Evolutionary conservation across 352 stramenopile species (phyloP).

Genomic region (Elongisporangium anandrum): DNA sequence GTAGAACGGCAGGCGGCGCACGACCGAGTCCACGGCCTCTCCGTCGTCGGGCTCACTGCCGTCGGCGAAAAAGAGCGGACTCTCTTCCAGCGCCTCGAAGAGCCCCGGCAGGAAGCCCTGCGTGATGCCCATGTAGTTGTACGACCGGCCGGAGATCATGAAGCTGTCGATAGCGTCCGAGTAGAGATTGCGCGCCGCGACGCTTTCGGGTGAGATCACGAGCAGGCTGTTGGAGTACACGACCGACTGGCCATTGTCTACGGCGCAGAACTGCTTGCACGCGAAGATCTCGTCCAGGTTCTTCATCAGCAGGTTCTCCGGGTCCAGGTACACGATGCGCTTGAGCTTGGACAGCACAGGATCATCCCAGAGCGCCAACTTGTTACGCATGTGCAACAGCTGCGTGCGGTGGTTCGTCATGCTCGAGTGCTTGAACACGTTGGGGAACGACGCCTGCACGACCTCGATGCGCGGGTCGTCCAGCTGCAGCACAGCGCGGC

Average conservation of each 20-base stretch:
- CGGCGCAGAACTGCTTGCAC: conserved; percentile 71
- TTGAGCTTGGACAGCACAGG: conserved; percentile 53
- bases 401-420: conserved; percentile 64
- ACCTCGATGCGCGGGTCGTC: conserved; percentile 70
- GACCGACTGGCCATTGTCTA: conserved; percentile 78
- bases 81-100: conserved; percentile 81
- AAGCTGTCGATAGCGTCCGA: conserved; percentile 80
- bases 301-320: conserved; percentile 72
- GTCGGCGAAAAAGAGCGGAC: conserved; percentile 62
- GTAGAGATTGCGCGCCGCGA: conserved; percentile 68
- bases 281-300: conserved; percentile 85
- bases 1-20: conserved; percentile 74
- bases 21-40: conserved; percentile 38
- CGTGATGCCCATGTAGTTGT: conserved; percentile 81
- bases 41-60: conserved; percentile 31
- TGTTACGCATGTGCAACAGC: conserved; percentile 81
- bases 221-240: conserved; percentile 81
- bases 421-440: conserved; percentile 57
- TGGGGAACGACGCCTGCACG: conserved; percentile 52
- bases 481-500: conserved; percentile 28
- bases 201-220: conserved; percentile 69
- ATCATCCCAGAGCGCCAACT: conserved; percentile 78
- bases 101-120: conserved; percentile 76
- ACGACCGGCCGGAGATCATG: conserved; percentile 76
- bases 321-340: conserved; percentile 73